These are phyloP conservation scores for Calocybe cyanea DNA, from an alignment of 768 basidiomycete species.

Conservation along the genomic window DNA sequence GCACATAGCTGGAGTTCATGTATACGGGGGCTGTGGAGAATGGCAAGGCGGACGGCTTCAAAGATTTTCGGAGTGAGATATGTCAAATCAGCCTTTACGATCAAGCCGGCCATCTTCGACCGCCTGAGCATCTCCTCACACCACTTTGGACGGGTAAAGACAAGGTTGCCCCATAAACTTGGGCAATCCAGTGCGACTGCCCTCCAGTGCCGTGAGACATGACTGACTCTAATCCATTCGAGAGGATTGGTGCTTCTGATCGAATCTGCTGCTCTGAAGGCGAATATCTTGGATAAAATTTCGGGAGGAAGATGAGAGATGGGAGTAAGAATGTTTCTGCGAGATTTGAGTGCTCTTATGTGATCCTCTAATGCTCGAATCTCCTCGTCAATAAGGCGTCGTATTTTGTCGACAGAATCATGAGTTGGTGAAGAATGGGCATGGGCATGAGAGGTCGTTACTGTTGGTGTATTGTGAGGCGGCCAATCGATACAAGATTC, in stretches of 20 bases:
- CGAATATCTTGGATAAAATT: constrained; percentile 36
- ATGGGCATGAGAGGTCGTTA: constrained; percentile 15
- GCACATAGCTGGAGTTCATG: constrained; percentile 27
- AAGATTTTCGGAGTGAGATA: constrained; percentile 24
- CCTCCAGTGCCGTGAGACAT: constrained; percentile 42
- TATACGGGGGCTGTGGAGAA: constrained; percentile 30
- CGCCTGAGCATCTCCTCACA: constrained; percentile 40
- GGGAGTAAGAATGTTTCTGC: constrained; percentile 33
- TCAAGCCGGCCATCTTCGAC: constrained; percentile 37
- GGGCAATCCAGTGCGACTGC: constrained; percentile 37
- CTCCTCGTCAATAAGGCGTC: constrained; percentile 33
- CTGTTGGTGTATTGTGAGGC: constrained; percentile 7
- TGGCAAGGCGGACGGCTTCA: constrained; percentile 24
- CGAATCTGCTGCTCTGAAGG: constrained; percentile 18
- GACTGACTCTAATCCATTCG: constrained; percentile 35
- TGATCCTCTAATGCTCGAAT: constrained; percentile 28
- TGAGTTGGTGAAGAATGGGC: constrained; percentile 13
- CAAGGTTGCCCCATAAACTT: constrained; percentile 35
- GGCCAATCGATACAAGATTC: not conserved
- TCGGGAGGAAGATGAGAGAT: constrained; percentile 40
- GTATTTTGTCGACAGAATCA: constrained; percentile 18
- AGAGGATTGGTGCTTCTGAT: constrained; percentile 10
- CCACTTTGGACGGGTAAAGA: constrained; percentile 30
- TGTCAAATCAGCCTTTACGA: constrained; percentile 22
- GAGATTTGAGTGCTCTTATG: constrained; percentile 30